Percentiles rank a stretch among this genome's conserved stretches.
Conservation (phyloP, 2,329 filamentous ascomycete genomes). For the Aspergillus sp. region DNA sequence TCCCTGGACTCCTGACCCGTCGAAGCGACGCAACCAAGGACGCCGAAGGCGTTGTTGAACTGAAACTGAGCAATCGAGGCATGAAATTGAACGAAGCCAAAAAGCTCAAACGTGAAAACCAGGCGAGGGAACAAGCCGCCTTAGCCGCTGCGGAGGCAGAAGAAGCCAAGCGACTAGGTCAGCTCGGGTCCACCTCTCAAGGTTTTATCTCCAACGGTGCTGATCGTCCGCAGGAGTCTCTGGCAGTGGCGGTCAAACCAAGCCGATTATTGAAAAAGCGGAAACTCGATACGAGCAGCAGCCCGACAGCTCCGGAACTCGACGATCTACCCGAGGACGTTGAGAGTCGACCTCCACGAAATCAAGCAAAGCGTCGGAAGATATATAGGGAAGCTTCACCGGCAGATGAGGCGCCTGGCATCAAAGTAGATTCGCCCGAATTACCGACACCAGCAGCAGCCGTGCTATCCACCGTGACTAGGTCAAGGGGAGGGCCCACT, state of each 20-base stretch:
- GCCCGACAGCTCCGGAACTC: slow-evolving; percentile 24
- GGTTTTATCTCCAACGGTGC: slow-evolving; percentile 14
- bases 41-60: slow-evolving; percentile 45
- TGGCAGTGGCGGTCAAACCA: slow-evolving; percentile 14
- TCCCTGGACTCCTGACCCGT: slow-evolving; percentile 40
- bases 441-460: slow-evolving; percentile 21
- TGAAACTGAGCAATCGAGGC: slow-evolving; percentile 57
- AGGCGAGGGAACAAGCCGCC: slow-evolving; percentile 50
- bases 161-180: slow-evolving; percentile 14
- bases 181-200: slow-evolving; percentile 11
- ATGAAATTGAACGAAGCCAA: slow-evolving; percentile 63
- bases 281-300: slow-evolving; percentile 52
- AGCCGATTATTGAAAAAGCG: slow-evolving; percentile 46
- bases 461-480: not conserved
- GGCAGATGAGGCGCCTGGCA: slow-evolving; percentile 28
- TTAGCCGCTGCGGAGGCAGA: slow-evolving; percentile 22
- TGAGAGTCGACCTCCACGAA: slow-evolving; percentile 27
- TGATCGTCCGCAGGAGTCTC: slow-evolving; percentile 15
- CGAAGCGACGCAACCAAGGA: slow-evolving; percentile 43
- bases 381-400: slow-evolving; percentile 33
- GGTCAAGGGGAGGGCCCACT: slow-evolving; percentile 9
- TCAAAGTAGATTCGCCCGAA: slow-evolving; percentile 22
- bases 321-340: slow-evolving; percentile 15
- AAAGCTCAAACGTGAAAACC: slow-evolving; percentile 59
- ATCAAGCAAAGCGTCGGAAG: slow-evolving; percentile 40